Base-by-base conservation (phyloP, 1,284 basidiomycete species). In the Flammula alnicola region DNA sequence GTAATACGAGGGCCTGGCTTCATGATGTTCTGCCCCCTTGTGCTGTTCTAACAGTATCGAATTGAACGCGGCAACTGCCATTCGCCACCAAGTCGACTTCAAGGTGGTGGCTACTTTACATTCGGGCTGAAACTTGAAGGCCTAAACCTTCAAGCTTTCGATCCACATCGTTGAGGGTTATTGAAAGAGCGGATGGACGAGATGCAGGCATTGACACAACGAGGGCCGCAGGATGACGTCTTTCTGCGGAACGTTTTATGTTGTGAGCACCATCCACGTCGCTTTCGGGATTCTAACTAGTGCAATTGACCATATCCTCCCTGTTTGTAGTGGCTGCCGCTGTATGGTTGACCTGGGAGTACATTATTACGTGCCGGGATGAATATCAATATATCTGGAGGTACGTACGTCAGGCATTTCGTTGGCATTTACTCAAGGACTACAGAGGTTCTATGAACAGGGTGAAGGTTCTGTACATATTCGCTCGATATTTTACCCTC, bases 311-410 rank as follows among this genome's bases (percentile, higher is more conserved):
- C 2, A 32, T 8, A 44, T 32, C 19, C 4, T 37, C 38, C 4
- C 17, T 10, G 9, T 40, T 17, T 44, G 9, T 32, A 62, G 60
- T 62, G 17, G 53, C 48, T 29, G 55, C 58, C 8, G 33, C 55
- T 16, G 49, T 51, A 7, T 39, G 53, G 25, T 41, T 62, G 27
- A 11, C 51, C 17, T 58, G 49, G 44, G 60, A 62, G 26, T 56
- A 46, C 22, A 6, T 54, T 17, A 17, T 42, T 8, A 57, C 50
- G 7, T 40, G 57, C 8, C 31, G 46, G 4, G 50, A 56, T 33
- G 60, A 62, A 46, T 47, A 49, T 12, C 42, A 41, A 20, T 56
- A 50, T 26, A 54, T 62, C 30, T 62, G 58, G 60, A 53, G 47
- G 60, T 53, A 23, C 6, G 58, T 57, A 5, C 7, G 4, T 23